Conservation (phyloP, 441 rosid species). For the Euphorbia neoarborescens region DNA sequence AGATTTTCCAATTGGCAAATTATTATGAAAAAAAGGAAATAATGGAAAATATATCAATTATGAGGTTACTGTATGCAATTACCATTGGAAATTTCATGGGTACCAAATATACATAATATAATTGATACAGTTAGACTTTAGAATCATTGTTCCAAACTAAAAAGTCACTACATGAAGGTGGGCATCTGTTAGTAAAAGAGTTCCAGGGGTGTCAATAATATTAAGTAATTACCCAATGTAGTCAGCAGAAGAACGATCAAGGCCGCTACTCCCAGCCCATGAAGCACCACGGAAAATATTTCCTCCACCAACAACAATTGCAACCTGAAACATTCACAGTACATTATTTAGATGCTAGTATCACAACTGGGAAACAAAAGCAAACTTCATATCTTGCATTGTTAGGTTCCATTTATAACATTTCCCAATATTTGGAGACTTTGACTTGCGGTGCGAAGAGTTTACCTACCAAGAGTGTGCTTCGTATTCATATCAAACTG, state of each 20-base stretch:
- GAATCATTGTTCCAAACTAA: neutral
- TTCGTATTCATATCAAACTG: neutral
- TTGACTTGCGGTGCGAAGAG: neutral
- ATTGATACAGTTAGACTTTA: neutral
- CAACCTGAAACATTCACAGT: constrained; percentile 46
- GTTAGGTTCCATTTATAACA: neutral
- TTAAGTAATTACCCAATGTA: constrained; percentile 61
- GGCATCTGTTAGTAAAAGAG: neutral
- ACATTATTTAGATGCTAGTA: constrained; percentile 8
- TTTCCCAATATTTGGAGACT: neutral
- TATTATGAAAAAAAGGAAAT: neutral
- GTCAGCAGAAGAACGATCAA: constrained; percentile 91
- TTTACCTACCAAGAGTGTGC: neutral
- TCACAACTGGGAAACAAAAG: constrained; percentile 9
- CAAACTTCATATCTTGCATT: constrained; percentile 4
- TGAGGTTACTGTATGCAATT: neutral
- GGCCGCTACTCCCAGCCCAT: constrained; percentile 90
- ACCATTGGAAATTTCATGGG: neutral
- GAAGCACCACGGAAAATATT: constrained; percentile 87
- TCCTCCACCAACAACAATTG: constrained; percentile 91
- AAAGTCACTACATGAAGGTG: neutral
- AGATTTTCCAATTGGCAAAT: neutral
- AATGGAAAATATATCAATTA: neutral
- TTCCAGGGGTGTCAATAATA: neutral
- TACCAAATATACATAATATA: neutral